Base-by-base conservation (phyloP, 257 asterid genomes). In the Echium plantagineum region DNA sequence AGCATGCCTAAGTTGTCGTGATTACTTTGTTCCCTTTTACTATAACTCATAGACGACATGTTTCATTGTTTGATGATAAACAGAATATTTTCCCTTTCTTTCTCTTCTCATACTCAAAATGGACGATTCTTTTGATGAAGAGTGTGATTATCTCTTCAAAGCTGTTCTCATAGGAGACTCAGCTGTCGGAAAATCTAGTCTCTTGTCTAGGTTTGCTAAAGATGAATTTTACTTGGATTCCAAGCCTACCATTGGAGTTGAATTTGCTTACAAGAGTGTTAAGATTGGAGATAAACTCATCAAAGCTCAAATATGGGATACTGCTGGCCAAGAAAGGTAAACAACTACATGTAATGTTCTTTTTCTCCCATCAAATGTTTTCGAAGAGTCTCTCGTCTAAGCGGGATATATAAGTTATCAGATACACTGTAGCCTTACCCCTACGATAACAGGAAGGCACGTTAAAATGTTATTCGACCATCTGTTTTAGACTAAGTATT, bases 231-330 rank as follows among this genome's bases (percentile, higher is more conserved):
- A 72, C 15, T 58, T 88, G 61, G 96, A 88, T 26, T 88, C 96
- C 9, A 88, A 85, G 65, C 96, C 96, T 0, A 88, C 96, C 4
- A 88, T 88, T 7, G 96, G 96, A 1, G 96, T 88, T 59, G 95
- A 88, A 57, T 88, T 88, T 60, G 94, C 96, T 56, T 84, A 85
- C 52, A 75, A 84, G 75, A 83, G 75, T 77, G 73, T 88, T 15
- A 71, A 75, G 60, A 80, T 88, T 2, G 94, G 81, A 8, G 94
- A 80, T 69, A 88, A 88, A 75, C 77, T 80, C 63, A 63, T 88
- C 86, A 88, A 88, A 74, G 95, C 96, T 62, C 96, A 88, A 75
- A 81, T 88, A 68, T 88, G 96, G 96, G 96, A 88, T 46, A 88
- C 96, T 5, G 96, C 96, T 15, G 96, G 96, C 58, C 96, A 88